Percentiles rank a stretch among this genome's conserved stretches.
phyloP scores from a whole-genome alignment of 352 stramenopile genomes.

The Salisapilia sapeloensis region DNA sequence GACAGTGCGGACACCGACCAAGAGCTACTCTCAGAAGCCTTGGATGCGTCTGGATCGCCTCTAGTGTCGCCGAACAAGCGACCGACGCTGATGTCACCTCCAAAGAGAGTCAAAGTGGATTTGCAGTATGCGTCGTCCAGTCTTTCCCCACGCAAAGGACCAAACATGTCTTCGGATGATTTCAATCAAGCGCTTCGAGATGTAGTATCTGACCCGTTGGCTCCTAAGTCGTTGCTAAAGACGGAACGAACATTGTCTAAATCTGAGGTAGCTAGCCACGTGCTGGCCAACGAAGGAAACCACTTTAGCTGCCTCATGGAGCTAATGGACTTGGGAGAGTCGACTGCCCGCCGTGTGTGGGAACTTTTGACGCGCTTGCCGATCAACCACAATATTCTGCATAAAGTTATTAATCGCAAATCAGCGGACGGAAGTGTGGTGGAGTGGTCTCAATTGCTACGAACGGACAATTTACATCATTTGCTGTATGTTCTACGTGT shows the following conservation, averaged over 20 bases:
- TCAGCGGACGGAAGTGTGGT: slow-evolving; percentile 1
- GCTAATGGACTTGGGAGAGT: slow-evolving; percentile 25
- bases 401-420: slow-evolving; percentile 28
- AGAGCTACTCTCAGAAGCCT: no score
- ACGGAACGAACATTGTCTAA: slow-evolving; percentile 1
- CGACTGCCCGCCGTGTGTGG: slow-evolving; percentile 45
- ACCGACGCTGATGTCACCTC: no score
- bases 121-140: no score
- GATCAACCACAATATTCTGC: slow-evolving; percentile 42
- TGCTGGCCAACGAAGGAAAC: slow-evolving; percentile 31
- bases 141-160: slow-evolving; percentile 21
- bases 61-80: no score
- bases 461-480: slow-evolving; percentile 23
- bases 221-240: background rate
- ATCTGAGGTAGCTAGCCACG: slow-evolving; percentile 21
- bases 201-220: background rate
- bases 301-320: slow-evolving; percentile 46
- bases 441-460: slow-evolving; percentile 26
- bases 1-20: no score
- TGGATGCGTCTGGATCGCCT: no score
- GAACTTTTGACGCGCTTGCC: slow-evolving; percentile 51
- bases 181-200: slow-evolving; percentile 8
- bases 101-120: no score
- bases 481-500: slow-evolving; percentile 49
- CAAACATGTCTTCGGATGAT: slow-evolving; percentile 17